Base-by-base conservation (phyloP, 768 basidiomycete species). In the Cystofilobasidium ferigula region DNA sequence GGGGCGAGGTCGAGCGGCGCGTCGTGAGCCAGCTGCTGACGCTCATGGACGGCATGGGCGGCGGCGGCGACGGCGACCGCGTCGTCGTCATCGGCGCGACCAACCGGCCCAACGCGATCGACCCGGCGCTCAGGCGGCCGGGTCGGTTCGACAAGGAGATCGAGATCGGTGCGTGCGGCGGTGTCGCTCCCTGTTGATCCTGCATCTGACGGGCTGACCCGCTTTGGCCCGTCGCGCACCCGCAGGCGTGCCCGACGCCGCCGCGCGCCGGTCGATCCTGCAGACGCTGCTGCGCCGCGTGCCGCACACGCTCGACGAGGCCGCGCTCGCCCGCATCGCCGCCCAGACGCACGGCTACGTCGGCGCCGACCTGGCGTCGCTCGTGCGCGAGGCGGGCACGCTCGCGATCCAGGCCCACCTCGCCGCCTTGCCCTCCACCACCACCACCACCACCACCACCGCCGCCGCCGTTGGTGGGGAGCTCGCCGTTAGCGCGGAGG, bases 71-170 rank as follows among this genome's bases (percentile, higher is more conserved):
- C 28, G 83, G 84, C 68, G 81, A 81, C 28, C 81, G 87, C 68
- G 89, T 99, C 16, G 87, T 98, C 5, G 89, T 99, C 40, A 88
- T 99, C 68, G 95, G 90, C 0, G 95, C 95, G 0, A 98, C 92
- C 2, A 95, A 97, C 75, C 80, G 92, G 26, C 92, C 89, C 7
- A 95, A 97, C 72, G 89, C 92, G 13, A 92, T 97, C 59, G 92
- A 97, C 74, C 92, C 93, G 51, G 92, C 92, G 0, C 78, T 97
- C 60, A 79, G 92, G 57, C 78, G 92, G 36, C 92, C 92, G 18
- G 92, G 92, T 5, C 79, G 92, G 68, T 94, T 97, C 72, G 92
- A 97, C 75, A 81, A 89, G 69, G 94, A 98, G 76, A 87, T 98
- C 51, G 94, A 98, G 74, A 92, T 98, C 69, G 92, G 93, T 84